A percentile compares a stretch with the other conserved stretches of the same genome.
Conservation (phyloP, 1,139 yeast species). For the Scheffersomyces cryptocercus region DNA sequence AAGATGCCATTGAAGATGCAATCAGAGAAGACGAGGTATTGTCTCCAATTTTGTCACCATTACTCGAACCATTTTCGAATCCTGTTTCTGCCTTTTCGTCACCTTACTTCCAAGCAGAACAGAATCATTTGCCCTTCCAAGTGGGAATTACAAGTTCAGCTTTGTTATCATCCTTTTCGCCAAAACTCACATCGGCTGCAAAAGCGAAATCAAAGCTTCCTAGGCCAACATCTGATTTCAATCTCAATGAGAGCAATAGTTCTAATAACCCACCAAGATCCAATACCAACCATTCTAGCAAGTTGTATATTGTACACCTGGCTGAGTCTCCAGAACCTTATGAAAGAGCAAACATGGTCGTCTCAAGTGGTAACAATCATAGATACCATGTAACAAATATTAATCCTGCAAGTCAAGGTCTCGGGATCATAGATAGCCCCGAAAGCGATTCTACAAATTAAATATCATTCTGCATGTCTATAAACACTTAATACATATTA, state of each 20-base stretch:
- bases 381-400: constrained; percentile 37
- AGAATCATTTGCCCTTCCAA: constrained; percentile 2
- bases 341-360: constrained; percentile 14
- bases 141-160: constrained; percentile 8
- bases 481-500: too few relatives aligned
- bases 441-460: too few relatives aligned
- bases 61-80: constrained; percentile 14
- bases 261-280: constrained; percentile 11
- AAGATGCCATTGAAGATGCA: constrained; percentile 50
- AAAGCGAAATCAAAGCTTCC: constrained; percentile 8
- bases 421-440: too few relatives aligned
- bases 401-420: background rate
- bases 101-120: constrained; percentile 1
- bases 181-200: constrained; percentile 5
- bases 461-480: too few relatives aligned
- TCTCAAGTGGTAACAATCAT: constrained; percentile 46
- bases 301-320: constrained; percentile 19
- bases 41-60: constrained; percentile 51
- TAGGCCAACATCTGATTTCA: constrained; percentile 12
- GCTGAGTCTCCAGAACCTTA: background rate
- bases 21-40: constrained; percentile 46
- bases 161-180: constrained; percentile 11
- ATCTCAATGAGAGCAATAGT: constrained; percentile 15
- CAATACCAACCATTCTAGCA: constrained; percentile 23
- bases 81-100: constrained; percentile 9